phyloP scores from a whole-genome alignment of 2,329 filamentous ascomycete species.

The Ascochyta rabiei region DNA sequence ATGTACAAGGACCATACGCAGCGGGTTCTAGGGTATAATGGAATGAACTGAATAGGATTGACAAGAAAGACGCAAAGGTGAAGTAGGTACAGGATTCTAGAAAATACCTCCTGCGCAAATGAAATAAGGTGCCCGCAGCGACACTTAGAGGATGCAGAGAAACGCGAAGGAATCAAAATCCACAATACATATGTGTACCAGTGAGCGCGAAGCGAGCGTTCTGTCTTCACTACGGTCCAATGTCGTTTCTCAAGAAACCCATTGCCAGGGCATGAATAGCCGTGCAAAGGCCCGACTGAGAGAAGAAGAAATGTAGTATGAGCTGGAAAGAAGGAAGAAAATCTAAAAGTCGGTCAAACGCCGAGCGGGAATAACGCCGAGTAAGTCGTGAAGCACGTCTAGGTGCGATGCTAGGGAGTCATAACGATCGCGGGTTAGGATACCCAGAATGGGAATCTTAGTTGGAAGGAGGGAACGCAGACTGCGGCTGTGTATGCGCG shows the following conservation, averaged over 20 bases:
- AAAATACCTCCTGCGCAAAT: not conserved
- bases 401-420: slow-evolving; percentile 1
- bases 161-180: not conserved
- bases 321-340: slow-evolving; percentile 12
- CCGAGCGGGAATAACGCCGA: slow-evolving; percentile 11
- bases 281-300: not conserved
- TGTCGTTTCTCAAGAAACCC: not conserved
- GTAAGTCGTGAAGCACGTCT: slow-evolving; percentile 1
- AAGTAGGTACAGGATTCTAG: slow-evolving; percentile 26
- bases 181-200: not conserved
- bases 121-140: not conserved
- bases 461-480: not conserved
- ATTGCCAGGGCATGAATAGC: not conserved
- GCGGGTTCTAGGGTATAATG: not conserved
- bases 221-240: not conserved
- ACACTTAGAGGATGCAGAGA: not conserved
- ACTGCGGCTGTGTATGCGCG: slow-evolving; percentile 11
- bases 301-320: not conserved
- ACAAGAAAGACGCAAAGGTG: slow-evolving; percentile 20
- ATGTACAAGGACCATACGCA: not conserved
- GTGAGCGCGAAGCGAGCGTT: not conserved
- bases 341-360: slow-evolving; percentile 19
- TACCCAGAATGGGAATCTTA: not conserved
- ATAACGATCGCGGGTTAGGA: slow-evolving; percentile 10
- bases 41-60: slow-evolving; percentile 18